phyloP scores from a whole-genome alignment of 1,284 basidiomycete species.

The Fomitopsis schrenkii region DNA sequence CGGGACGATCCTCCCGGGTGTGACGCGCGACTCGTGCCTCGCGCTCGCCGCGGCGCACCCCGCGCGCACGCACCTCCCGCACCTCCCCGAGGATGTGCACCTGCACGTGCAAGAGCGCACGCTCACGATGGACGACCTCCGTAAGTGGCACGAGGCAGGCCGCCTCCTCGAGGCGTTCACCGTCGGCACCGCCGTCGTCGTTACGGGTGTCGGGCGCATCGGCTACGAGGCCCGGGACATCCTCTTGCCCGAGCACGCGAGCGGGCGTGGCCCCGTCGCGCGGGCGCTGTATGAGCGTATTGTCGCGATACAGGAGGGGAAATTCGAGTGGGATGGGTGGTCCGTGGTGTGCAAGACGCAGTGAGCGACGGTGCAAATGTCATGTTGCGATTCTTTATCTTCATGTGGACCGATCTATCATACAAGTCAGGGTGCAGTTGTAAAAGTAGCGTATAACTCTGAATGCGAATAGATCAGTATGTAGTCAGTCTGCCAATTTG shows the following conservation, averaged over 20 bases:
- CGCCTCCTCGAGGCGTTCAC: conserved; percentile 68
- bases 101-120: conserved; percentile 38
- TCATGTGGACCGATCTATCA: not conserved
- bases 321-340: conserved; percentile 50
- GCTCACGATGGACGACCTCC: conserved; percentile 45
- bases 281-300: conserved; percentile 53
- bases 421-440: too few relatives aligned
- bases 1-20: conserved; percentile 69
- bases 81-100: conserved; percentile 31
- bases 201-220: conserved; percentile 55
- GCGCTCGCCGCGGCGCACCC: conserved; percentile 51
- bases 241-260: conserved; percentile 40
- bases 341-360: conserved; percentile 35
- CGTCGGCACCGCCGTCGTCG: conserved; percentile 67
- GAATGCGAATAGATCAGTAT: too few relatives aligned
- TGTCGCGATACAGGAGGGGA: conserved; percentile 64
- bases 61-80: conserved; percentile 48
- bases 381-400: not conserved
- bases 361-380: not conserved
- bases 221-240: conserved; percentile 52
- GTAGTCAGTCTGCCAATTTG: too few relatives aligned
- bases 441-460: too few relatives aligned
- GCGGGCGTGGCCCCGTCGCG: conserved; percentile 52
- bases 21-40: conserved; percentile 75
- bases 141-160: conserved; percentile 48